phyloP scores from a whole-genome alignment of 768 basidiomycete genomes.

The Tremella mesenterica region DNA sequence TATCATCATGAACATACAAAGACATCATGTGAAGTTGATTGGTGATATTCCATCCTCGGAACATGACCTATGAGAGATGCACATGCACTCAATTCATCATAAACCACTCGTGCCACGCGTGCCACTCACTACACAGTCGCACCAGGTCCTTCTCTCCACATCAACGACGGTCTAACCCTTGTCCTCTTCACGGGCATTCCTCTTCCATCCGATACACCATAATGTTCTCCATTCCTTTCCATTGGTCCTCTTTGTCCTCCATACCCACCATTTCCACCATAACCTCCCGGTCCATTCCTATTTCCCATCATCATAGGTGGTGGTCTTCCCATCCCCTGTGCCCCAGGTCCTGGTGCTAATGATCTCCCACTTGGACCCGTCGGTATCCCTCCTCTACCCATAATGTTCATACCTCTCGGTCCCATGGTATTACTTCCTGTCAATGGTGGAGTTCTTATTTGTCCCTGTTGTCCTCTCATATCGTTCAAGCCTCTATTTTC shows the following conservation, averaged over 20 bases:
- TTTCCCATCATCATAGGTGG: slow-evolving; percentile 1
- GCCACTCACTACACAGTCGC: too few relatives aligned
- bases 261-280: slow-evolving; percentile 2
- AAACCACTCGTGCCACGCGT: too few relatives aligned
- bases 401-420: neutral
- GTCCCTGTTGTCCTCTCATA: too few relatives aligned
- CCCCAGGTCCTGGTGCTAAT: neutral
- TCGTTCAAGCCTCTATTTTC: too few relatives aligned
- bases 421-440: slow-evolving; percentile 2
- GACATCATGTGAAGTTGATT: too few relatives aligned
- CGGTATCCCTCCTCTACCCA: slow-evolving; percentile 1
- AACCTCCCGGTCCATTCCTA: slow-evolving; percentile 1
- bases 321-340: neutral
- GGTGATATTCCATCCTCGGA: too few relatives aligned
- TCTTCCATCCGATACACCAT: too few relatives aligned
- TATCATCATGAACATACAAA: too few relatives aligned
- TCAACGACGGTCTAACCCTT: slow-evolving; percentile 20
- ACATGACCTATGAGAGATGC: too few relatives aligned
- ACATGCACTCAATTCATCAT: too few relatives aligned
- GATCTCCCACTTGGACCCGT: slow-evolving; percentile 1
- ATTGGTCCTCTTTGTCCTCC: slow-evolving; percentile 5
- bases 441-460: slow-evolving; percentile 4
- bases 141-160: slow-evolving; percentile 34
- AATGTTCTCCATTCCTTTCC: too few relatives aligned
- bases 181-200: slow-evolving; percentile 20